Conservation (phyloP, 768 basidiomycete genomes). For the Tulasnella sp. region DNA sequence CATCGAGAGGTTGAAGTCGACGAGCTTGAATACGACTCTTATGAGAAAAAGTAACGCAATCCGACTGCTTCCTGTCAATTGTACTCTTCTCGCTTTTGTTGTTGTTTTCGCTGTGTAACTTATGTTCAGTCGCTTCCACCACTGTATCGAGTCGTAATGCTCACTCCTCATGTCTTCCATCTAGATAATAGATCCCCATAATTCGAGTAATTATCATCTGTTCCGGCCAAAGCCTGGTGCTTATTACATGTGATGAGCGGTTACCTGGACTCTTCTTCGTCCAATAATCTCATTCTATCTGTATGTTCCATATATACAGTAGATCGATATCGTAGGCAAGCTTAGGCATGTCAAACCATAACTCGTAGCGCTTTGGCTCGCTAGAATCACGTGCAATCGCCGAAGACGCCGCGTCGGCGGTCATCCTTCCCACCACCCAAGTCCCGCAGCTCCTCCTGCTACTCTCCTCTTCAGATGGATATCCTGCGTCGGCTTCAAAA, state of each 20-base stretch:
- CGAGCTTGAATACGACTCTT: neutral
- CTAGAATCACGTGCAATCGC: neutral
- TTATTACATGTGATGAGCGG: too few species aligned
- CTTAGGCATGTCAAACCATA: too few species aligned
- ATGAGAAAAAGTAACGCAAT: neutral
- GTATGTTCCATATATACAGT: neutral
- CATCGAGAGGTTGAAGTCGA: neutral
- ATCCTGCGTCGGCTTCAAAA: constrained; percentile 1
- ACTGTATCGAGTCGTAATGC: neutral
- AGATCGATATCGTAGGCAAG: neutral
- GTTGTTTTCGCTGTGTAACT: neutral
- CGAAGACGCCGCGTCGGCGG: neutral
- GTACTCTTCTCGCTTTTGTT: neutral
- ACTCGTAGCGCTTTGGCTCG: too few species aligned
- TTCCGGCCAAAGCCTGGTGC: too few species aligned
- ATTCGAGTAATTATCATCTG: too few species aligned
- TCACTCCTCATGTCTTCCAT: too few species aligned
- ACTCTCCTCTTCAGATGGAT: neutral
- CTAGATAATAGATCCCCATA: too few species aligned
- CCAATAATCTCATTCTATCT: too few species aligned
- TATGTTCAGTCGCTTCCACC: neutral
- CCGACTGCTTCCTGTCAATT: neutral
- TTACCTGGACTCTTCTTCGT: too few species aligned
- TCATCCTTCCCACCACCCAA: neutral
- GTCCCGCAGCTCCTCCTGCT: neutral